A percentile compares a stretch with the other conserved stretches of the same genome.
These are phyloP conservation scores for Backusella tarrabulga DNA, from an alignment of 192 early-diverging fungal genomes.

Conservation along the genomic window DNA sequence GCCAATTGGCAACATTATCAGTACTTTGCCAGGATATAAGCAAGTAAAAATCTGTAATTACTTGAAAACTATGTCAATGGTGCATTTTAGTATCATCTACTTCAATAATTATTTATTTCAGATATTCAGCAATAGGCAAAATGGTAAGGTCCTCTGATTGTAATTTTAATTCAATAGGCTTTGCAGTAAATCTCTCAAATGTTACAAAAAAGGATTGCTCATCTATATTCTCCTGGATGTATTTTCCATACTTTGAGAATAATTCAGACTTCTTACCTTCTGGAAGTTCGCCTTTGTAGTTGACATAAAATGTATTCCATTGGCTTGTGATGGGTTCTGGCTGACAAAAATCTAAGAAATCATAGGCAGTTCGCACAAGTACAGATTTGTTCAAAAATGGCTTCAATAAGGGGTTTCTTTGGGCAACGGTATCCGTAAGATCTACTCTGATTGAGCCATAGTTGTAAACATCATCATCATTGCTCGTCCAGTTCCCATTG, in stretches of 20 bases:
- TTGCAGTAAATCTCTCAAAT: constrained; percentile 4
- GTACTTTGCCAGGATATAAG: no score
- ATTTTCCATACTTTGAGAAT: constrained; percentile 8
- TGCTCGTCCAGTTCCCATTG: background rate
- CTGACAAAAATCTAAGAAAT: constrained; percentile 25
- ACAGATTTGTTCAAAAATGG: constrained; percentile 19
- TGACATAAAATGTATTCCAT: constrained; percentile 17
- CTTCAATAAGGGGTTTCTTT: background rate
- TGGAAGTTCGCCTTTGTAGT: background rate
- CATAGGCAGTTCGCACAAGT: constrained; percentile 18
- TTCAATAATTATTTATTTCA: constrained; percentile 5
- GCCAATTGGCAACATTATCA: no score
- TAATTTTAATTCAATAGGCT: background rate
- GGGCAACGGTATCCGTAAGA: background rate
- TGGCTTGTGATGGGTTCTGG: constrained; percentile 23
- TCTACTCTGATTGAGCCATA: constrained; percentile 16
- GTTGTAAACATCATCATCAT: constrained; percentile 20
- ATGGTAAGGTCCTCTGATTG: background rate
- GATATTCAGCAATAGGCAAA: background rate
- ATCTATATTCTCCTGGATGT: constrained; percentile 10
- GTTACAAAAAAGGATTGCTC: constrained; percentile 13
- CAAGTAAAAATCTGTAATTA: background rate
- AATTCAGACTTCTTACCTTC: background rate
- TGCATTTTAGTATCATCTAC: background rate
- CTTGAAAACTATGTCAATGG: background rate